These are phyloP conservation scores for Aspergillus quadricinctus DNA, from an alignment of 2,329 filamentous ascomycete species.

Conservation along the genomic window DNA sequence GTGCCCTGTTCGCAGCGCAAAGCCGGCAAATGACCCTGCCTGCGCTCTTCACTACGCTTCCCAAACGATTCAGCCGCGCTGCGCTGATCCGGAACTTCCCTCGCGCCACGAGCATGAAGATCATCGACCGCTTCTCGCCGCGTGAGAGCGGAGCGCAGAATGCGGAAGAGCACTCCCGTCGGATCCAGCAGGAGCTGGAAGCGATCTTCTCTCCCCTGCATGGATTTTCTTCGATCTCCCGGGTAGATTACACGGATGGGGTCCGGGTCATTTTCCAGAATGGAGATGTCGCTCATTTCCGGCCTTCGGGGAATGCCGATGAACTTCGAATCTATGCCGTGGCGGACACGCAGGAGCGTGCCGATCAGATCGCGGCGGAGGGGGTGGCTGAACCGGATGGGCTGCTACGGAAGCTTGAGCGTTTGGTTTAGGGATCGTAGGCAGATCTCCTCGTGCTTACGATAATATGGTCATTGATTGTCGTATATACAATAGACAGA, in stretches of 20 bases:
- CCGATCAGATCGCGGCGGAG: constrained; percentile 23
- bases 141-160: constrained; percentile 17
- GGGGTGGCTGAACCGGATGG: constrained; percentile 26
- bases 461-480: not conserved
- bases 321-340: constrained; percentile 32
- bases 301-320: constrained; percentile 32
- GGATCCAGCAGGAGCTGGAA: constrained; percentile 23
- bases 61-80: constrained; percentile 27
- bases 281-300: constrained; percentile 31
- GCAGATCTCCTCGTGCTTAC: not conserved
- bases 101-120: constrained; percentile 27
- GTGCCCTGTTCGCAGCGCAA: constrained; percentile 25
- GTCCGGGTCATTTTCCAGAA: constrained; percentile 28
- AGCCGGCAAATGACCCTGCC: constrained; percentile 22
- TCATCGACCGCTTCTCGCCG: constrained; percentile 26
- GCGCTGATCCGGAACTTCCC: constrained; percentile 30
- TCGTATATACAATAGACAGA: not conserved
- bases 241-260: constrained; percentile 29
- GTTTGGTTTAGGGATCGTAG: constrained; percentile 4
- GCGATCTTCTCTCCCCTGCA: constrained; percentile 23
- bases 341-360: constrained; percentile 26
- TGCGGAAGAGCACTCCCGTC: constrained; percentile 9
- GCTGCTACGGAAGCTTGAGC: constrained; percentile 22
- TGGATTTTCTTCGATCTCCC: constrained; percentile 21
- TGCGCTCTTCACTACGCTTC: constrained; percentile 25